Evolutionary conservation across 352 stramenopile genomes (phyloP).

Genomic region (Pythium coloratum): DNA sequence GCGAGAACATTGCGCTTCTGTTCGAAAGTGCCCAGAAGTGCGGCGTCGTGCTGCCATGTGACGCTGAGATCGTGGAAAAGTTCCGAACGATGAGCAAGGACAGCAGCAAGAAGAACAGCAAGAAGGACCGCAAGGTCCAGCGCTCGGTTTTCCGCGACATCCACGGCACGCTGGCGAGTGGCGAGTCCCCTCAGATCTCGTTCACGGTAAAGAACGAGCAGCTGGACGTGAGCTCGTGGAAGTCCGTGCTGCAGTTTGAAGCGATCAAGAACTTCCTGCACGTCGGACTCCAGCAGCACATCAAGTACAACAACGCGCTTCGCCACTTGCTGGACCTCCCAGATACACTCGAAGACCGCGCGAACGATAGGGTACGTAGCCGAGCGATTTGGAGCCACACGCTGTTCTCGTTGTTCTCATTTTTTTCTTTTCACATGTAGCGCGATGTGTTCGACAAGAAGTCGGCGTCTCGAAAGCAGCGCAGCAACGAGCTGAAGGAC

Average conservation of each 20-base stretch:
- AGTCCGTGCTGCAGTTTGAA: conserved; percentile 81
- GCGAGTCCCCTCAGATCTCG: conserved; percentile 75
- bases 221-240: conserved; percentile 76
- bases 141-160: conserved; percentile 85
- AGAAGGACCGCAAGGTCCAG: conserved; percentile 88
- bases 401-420: neutral
- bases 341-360: conserved; percentile 71
- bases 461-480: conserved; percentile 68
- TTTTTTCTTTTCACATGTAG: conserved; percentile 24
- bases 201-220: conserved; percentile 79
- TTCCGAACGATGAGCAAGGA: conserved; percentile 85
- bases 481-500: conserved; percentile 79
- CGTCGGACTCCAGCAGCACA: conserved; percentile 76
- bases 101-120: conserved; percentile 89
- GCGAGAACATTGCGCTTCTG: conserved; percentile 85
- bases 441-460: conserved; percentile 85
- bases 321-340: conserved; percentile 74
- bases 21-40: conserved; percentile 66
- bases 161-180: conserved; percentile 68
- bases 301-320: conserved; percentile 90
- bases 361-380: conserved; percentile 63
- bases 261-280: conserved; percentile 75
- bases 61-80: conserved; percentile 68
- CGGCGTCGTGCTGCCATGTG: conserved; percentile 47
- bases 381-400: neutral